Conservation (phyloP, 75 land plant species). For the Picea sitchensis region DNA sequence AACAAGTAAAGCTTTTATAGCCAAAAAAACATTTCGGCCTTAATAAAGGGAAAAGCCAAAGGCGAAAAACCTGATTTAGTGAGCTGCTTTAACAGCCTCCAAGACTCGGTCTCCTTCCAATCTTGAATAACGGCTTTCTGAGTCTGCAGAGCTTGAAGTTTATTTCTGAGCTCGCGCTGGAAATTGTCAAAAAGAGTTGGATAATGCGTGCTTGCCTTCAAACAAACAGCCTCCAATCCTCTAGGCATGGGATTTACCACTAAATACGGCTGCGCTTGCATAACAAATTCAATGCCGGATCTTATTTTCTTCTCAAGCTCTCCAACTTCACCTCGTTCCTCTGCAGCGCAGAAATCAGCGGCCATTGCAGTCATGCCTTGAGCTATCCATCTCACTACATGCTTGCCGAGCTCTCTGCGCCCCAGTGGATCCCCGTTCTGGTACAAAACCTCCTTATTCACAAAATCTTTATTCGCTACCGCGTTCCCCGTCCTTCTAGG, state of each 20-base stretch:
- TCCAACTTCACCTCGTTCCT: conserved; percentile 48
- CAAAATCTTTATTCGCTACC: neutral
- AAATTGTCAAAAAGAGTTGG: conserved; percentile 43
- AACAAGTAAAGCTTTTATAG: neutral
- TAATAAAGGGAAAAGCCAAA: neutral
- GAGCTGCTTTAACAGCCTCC: conserved; percentile 75
- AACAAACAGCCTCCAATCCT: conserved; percentile 46
- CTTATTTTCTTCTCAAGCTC: conserved; percentile 47
- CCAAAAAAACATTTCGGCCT: neutral
- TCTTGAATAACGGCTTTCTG: conserved; percentile 29
- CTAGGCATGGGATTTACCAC: conserved; percentile 32
- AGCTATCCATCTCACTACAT: conserved; percentile 64
- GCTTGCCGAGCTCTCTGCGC: conserved; percentile 58
- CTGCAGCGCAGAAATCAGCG: conserved; percentile 39
- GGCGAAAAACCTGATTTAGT: conserved; percentile 59
- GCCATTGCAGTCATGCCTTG: conserved; percentile 78
- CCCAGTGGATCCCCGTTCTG: conserved; percentile 77
- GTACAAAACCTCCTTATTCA: conserved; percentile 5
- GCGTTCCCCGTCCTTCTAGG: neutral
- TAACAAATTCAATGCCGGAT: conserved; percentile 49
- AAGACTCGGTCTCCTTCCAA: conserved; percentile 67
- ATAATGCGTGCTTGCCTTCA: conserved; percentile 41
- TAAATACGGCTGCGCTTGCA: conserved; percentile 71
- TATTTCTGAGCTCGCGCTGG: no score
- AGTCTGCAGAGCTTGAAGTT: conserved; percentile 23